These are phyloP conservation scores for Immersiella caudata DNA, from an alignment of 495 filamentous ascomycete genomes.

Conservation along the genomic window DNA sequence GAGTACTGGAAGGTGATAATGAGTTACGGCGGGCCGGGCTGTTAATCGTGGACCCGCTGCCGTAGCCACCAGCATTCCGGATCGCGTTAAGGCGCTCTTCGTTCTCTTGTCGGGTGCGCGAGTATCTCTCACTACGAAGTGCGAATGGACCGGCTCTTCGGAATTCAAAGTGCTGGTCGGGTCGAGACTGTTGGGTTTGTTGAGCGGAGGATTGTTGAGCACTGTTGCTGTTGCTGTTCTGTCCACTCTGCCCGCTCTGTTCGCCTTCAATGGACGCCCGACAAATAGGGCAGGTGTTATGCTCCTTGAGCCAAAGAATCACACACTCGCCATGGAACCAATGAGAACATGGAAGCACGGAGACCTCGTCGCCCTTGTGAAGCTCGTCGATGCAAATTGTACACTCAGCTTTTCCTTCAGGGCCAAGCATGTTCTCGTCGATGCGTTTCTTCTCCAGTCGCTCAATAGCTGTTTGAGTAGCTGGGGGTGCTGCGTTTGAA, in stretches of 20 bases:
- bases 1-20: slow-evolving; percentile 20
- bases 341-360: slow-evolving; percentile 82
- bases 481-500: slow-evolving; percentile 81
- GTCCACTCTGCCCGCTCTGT: slow-evolving; percentile 11
- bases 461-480: slow-evolving; percentile 71
- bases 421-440: slow-evolving; percentile 65
- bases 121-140: background rate
- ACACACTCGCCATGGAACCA: slow-evolving; percentile 88
- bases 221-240: slow-evolving; percentile 10
- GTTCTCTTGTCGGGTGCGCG: slow-evolving; percentile 27
- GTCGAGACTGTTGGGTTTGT: background rate
- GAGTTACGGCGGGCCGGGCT: slow-evolving; percentile 22
- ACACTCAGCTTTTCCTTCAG: slow-evolving; percentile 69
- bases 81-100: slow-evolving; percentile 30
- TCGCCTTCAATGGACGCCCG: slow-evolving; percentile 67
- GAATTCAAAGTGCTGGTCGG: background rate
- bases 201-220: background rate
- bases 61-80: slow-evolving; percentile 22
- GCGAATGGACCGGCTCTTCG: slow-evolving; percentile 4
- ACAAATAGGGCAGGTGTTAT: slow-evolving; percentile 91
- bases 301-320: slow-evolving; percentile 77
- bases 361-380: slow-evolving; percentile 71
- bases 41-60: background rate
- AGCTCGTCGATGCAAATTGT: slow-evolving; percentile 94
- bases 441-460: slow-evolving; percentile 70